These are phyloP conservation scores for Takakia lepidozioides DNA, from an alignment of 225 moss, liverwort and hornwort genomes.

Conservation along the genomic window DNA sequence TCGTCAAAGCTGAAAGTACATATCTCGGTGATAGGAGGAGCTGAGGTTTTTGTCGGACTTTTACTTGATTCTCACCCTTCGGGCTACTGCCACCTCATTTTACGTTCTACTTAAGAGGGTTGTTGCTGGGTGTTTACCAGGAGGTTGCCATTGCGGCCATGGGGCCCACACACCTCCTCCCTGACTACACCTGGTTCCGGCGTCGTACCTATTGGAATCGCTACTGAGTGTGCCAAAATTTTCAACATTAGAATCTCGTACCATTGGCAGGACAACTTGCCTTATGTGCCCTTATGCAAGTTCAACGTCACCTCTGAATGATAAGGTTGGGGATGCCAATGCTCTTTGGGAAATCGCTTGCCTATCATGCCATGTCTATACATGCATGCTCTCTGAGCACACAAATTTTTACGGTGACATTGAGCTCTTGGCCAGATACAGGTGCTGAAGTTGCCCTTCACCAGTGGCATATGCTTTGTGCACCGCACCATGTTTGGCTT, in stretches of 20 bases:
- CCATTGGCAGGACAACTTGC: conserved; percentile 10
- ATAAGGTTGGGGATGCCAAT: conserved; percentile 7
- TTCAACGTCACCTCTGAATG: conserved; percentile 6
- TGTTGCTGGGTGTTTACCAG: conserved; percentile 17
- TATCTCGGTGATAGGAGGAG: background rate
- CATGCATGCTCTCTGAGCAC: background rate
- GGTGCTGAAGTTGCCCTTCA: conserved; percentile 8
- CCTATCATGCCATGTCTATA: conserved; percentile 7
- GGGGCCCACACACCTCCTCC: conserved; percentile 52
- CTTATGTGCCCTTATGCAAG: too few relatives aligned
- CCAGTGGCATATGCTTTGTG: conserved; percentile 13
- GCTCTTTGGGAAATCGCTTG: conserved; percentile 1
- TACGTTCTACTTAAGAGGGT: too few relatives aligned
- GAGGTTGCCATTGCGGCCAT: conserved; percentile 88
- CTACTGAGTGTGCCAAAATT: conserved; percentile 24
- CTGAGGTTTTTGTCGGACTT: too few relatives aligned
- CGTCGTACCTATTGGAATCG: conserved; percentile 86
- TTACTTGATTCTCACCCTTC: too few relatives aligned
- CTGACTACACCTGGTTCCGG: conserved; percentile 77
- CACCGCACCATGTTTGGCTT: too few relatives aligned
- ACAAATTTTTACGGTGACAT: conserved; percentile 5
- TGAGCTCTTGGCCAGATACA: conserved; percentile 10
- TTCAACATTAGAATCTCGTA: background rate
- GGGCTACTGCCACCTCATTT: too few relatives aligned
- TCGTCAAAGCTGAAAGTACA: background rate